A percentile compares a stretch with the other conserved stretches of the same genome.
phyloP scores from a whole-genome alignment of 2,329 filamentous ascomycete genomes.

The Macrophomina tecta region DNA sequence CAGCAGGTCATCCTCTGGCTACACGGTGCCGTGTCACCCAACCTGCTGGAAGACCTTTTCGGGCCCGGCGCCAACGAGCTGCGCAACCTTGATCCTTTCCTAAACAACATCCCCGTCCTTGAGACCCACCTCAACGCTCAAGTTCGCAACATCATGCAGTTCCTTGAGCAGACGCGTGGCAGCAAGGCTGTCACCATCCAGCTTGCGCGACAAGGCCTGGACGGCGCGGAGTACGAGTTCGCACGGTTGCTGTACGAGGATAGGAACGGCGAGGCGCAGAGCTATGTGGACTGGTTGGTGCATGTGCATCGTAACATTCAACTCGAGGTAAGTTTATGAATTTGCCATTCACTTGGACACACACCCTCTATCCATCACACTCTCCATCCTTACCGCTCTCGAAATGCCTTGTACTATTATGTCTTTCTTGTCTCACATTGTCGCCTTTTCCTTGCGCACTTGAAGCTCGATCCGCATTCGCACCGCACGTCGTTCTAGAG shows the following conservation, averaged over 20 bases:
- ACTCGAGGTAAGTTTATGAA: conserved; percentile 64
- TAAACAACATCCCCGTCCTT: conserved; percentile 78
- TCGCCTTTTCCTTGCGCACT: background rate
- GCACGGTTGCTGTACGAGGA: conserved; percentile 90
- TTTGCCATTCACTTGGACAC: no score
- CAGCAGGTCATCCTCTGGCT: conserved; percentile 92
- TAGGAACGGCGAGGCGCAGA: conserved; percentile 95
- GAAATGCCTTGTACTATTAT: background rate
- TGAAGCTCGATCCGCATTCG: conserved; percentile 24
- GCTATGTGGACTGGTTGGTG: conserved; percentile 98
- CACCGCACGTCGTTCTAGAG: conserved; percentile 19
- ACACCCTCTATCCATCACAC: background rate
- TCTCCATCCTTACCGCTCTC: background rate
- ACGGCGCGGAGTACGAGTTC: conserved; percentile 97
- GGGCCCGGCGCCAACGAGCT: conserved; percentile 75
- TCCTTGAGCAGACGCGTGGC: conserved; percentile 78
- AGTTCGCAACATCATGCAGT: conserved; percentile 90
- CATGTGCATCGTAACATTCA: conserved; percentile 93
- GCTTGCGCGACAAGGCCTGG: conserved; percentile 87
- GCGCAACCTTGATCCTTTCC: conserved; percentile 80
- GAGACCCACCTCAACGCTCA: conserved; percentile 94
- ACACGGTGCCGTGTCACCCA: conserved; percentile 89
- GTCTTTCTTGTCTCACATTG: conserved; percentile 8
- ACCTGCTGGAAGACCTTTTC: conserved; percentile 88
- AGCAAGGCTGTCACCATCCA: conserved; percentile 90